These are phyloP conservation scores for Fusarium sp. DNA, from an alignment of 2,329 filamentous ascomycete genomes.

Conservation along the genomic window DNA sequence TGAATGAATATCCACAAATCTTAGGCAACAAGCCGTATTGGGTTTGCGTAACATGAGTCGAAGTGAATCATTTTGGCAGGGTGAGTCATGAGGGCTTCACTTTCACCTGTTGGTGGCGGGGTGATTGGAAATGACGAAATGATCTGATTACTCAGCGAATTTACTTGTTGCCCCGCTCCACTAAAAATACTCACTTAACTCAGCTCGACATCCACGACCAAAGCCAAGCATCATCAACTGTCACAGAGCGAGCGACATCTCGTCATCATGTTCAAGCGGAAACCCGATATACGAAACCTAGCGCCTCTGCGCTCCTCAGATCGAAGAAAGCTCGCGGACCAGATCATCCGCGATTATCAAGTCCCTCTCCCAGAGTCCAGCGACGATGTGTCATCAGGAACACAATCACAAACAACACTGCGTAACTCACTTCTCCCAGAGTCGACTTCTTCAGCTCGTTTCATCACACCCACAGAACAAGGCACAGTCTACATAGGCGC, in stretches of 20 bases:
- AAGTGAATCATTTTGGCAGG: neutral
- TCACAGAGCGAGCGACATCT: neutral
- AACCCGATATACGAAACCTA: conserved; percentile 42
- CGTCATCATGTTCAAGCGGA: conserved; percentile 40
- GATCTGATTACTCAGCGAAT: conserved; percentile 24
- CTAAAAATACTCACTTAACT: conserved; percentile 7
- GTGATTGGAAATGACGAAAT: conserved; percentile 7
- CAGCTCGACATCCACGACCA: neutral
- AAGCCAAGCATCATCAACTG: neutral
- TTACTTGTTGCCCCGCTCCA: conserved; percentile 12
- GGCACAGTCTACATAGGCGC: conserved; percentile 39
- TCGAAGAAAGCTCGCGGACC: conserved; percentile 41
- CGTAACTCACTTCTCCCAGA: conserved; percentile 43
- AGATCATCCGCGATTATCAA: conserved; percentile 44
- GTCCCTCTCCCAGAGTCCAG: conserved; percentile 23
- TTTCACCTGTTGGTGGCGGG: neutral
- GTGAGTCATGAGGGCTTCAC: neutral
- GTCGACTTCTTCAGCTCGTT: conserved; percentile 40
- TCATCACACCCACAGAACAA: conserved; percentile 36
- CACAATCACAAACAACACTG: conserved; percentile 30
- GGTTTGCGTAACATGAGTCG: neutral
- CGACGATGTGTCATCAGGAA: conserved; percentile 31
- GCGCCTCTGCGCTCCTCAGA: conserved; percentile 42
- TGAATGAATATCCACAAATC: too few relatives aligned
- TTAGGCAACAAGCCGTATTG: neutral